phyloP scores from a whole-genome alignment of 2,329 filamentous ascomycete species.

The Diaporthe australafricana region DNA sequence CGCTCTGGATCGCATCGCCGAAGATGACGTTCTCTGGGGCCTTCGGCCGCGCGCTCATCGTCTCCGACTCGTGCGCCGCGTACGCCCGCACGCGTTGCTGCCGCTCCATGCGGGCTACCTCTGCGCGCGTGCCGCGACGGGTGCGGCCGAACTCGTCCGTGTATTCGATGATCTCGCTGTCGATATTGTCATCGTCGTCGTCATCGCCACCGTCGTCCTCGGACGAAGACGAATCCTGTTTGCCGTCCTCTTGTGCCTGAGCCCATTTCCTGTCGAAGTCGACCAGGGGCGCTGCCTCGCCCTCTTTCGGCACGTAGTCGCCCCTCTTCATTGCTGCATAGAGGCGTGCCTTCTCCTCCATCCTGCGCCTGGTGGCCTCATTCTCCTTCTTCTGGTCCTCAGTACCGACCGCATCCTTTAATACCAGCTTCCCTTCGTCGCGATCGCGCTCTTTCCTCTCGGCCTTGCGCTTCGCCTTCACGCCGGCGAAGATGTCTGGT shows the following conservation, averaged over 20 bases:
- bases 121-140: conserved; percentile 76
- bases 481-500: conserved; percentile 74
- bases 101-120: conserved; percentile 73
- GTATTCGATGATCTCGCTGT: conserved; percentile 81
- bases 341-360: conserved; percentile 90
- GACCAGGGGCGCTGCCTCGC: conserved; percentile 76
- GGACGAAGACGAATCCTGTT: conserved; percentile 45
- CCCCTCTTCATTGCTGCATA: conserved; percentile 93
- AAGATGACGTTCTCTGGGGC: conserved; percentile 81
- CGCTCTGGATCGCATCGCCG: conserved; percentile 85
- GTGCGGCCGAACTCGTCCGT: conserved; percentile 93
- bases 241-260: conserved; percentile 67
- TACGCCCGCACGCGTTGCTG: conserved; percentile 63
- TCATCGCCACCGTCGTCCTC: conserved; percentile 67
- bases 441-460: conserved; percentile 74
- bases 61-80: conserved; percentile 71
- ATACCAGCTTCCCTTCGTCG: conserved; percentile 55
- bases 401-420: conserved; percentile 65
- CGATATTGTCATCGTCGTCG: conserved; percentile 51
- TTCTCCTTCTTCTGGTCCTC: conserved; percentile 75
- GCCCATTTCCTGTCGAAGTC: conserved; percentile 99
- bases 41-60: conserved; percentile 74
- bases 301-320: conserved; percentile 78
- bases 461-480: conserved; percentile 55
- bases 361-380: conserved; percentile 78